Percentiles rank a stretch among this genome's conserved stretches.
Evolutionary conservation across 257 asterid species (phyloP).

Genomic region (Jaltomata sinuosa): DNA sequence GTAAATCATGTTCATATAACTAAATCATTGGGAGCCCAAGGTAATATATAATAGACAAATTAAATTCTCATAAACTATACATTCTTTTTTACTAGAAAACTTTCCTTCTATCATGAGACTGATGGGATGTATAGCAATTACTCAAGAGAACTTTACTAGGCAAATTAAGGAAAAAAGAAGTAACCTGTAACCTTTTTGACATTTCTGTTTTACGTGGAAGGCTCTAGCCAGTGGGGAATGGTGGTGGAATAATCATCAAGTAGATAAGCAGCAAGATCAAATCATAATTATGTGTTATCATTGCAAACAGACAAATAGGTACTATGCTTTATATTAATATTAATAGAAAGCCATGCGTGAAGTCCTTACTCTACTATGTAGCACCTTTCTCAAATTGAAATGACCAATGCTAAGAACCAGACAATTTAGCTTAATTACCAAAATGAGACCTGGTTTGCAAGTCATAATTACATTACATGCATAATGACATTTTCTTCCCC

Average conservation of each 20-base stretch:
- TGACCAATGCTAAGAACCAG: background rate
- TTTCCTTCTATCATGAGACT: background rate
- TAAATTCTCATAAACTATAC: background rate
- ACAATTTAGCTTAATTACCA: background rate
- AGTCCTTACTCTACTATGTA: background rate
- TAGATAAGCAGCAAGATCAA: background rate
- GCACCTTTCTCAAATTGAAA: background rate
- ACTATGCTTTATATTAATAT: background rate
- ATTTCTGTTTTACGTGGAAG: background rate
- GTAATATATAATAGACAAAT: background rate
- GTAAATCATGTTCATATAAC: background rate
- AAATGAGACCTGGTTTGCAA: background rate
- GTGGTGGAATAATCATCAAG: background rate
- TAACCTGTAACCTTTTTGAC: background rate
- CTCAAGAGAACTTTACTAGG: background rate
- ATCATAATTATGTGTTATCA: background rate
- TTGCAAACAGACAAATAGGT: constrained; percentile 1
- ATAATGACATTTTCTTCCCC: background rate
- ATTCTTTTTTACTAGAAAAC: background rate
- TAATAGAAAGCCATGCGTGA: background rate
- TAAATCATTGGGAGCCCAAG: background rate
- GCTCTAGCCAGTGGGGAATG: background rate
- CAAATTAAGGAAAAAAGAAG: background rate
- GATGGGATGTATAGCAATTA: too few species aligned
- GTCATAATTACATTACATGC: background rate